Conservation (phyloP, 2,329 filamentous ascomycete species). For the Huntiella moniliformis region DNA sequence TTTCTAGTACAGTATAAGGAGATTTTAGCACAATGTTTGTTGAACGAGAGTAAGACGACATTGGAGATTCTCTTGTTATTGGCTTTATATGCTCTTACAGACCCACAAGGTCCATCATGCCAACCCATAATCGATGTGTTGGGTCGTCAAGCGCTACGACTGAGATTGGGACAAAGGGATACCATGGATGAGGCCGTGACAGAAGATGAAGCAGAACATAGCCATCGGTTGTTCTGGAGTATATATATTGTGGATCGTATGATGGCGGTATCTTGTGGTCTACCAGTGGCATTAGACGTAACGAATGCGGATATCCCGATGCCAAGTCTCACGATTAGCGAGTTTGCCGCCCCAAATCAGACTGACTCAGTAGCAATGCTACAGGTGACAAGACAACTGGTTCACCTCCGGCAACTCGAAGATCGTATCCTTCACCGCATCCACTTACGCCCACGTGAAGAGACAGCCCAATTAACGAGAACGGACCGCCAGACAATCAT, state of each 20-base stretch:
- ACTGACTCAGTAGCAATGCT: slow-evolving; percentile 22
- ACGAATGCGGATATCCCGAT: slow-evolving; percentile 23
- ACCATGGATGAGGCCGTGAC: slow-evolving; percentile 16
- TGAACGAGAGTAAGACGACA: slow-evolving; percentile 19
- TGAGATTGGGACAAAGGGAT: slow-evolving; percentile 20
- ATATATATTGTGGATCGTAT: slow-evolving; percentile 27
- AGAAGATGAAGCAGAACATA: slow-evolving; percentile 18
- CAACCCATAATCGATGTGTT: slow-evolving; percentile 24
- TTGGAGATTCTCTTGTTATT: slow-evolving; percentile 24
- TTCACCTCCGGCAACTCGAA: slow-evolving; percentile 26
- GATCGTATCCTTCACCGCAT: slow-evolving; percentile 22
- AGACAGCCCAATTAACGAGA: slow-evolving; percentile 17
- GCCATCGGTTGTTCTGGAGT: slow-evolving; percentile 26
- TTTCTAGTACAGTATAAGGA: slow-evolving; percentile 23
- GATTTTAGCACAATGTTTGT: slow-evolving; percentile 24
- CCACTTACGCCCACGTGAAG: slow-evolving; percentile 18
- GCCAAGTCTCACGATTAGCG: slow-evolving; percentile 26
- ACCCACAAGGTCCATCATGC: slow-evolving; percentile 22
- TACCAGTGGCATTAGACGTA: slow-evolving; percentile 23
- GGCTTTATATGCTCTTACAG: slow-evolving; percentile 26
- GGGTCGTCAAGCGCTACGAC: slow-evolving; percentile 21
- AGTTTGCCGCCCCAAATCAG: slow-evolving; percentile 24
- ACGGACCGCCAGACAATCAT: slow-evolving; percentile 19
- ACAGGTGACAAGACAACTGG: slow-evolving; percentile 27
- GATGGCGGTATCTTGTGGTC: slow-evolving; percentile 24